A percentile compares a stretch with the other conserved stretches of the same genome.
phyloP scores from a whole-genome alignment of 1,139 yeast genomes.

The Saccharomyces pastorianus region DNA sequence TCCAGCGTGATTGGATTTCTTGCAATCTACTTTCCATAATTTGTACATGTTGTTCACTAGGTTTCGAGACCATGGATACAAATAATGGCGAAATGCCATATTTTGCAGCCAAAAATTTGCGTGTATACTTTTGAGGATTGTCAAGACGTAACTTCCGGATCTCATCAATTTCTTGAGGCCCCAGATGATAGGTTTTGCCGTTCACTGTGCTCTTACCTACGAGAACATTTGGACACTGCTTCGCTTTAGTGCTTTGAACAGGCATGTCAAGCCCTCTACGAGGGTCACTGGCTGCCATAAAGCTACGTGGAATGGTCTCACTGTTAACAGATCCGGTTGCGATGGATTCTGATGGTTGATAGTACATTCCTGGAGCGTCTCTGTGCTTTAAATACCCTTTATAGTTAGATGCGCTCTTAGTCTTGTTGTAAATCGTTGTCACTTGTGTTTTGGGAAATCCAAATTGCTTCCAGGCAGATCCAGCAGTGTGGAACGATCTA shows the following conservation, averaged over 20 bases:
- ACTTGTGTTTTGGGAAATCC: not conserved
- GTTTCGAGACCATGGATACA: conserved; percentile 44
- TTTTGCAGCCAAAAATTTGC: conserved; percentile 57
- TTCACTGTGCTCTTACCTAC: conserved; percentile 13
- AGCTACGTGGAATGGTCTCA: conserved; percentile 31
- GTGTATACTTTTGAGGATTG: conserved; percentile 61
- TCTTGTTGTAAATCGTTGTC: conserved; percentile 28
- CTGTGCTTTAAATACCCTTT: conserved; percentile 25
- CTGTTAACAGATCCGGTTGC: conserved; percentile 29
- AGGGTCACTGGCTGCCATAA: conserved; percentile 27
- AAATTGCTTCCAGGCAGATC: not conserved
- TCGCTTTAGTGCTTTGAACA: conserved; percentile 10
- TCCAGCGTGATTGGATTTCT: conserved; percentile 43
- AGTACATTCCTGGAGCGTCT: conserved; percentile 26
- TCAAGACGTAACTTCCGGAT: conserved; percentile 52
- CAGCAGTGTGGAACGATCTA: not conserved
- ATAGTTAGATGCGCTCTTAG: conserved; percentile 27
- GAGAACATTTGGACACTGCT: conserved; percentile 24
- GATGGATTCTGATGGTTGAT: conserved; percentile 28
- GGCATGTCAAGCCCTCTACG: conserved; percentile 12
- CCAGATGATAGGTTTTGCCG: conserved; percentile 50
- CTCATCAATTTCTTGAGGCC: conserved; percentile 52
- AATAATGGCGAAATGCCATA: conserved; percentile 51
- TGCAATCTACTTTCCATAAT: conserved; percentile 41
- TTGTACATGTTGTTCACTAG: conserved; percentile 33